Evolutionary conservation across 2,329 filamentous ascomycete species (phyloP).

Genomic region (Nigrograna mackinnonii): DNA sequence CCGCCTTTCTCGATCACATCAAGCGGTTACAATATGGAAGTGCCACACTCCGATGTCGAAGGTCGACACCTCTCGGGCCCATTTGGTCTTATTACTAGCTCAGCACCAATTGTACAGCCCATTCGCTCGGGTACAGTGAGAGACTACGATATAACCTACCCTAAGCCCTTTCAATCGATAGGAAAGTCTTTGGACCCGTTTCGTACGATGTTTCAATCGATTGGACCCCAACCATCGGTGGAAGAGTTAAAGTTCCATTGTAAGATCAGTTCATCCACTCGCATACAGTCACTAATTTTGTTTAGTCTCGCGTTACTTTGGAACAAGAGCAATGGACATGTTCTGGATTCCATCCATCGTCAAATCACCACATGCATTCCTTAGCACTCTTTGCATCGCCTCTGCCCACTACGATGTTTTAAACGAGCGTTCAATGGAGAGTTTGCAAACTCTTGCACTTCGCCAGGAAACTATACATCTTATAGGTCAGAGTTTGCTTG

Average conservation of each 20-base stretch:
- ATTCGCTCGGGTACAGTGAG: slow-evolving; percentile 13
- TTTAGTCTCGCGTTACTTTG: slow-evolving; percentile 31
- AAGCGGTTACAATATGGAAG: slow-evolving; percentile 6
- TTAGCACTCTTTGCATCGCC: slow-evolving; percentile 41
- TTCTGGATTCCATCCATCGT: slow-evolving; percentile 40
- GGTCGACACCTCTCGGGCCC: no score
- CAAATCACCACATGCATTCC: slow-evolving; percentile 35
- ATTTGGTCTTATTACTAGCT: slow-evolving; percentile 16
- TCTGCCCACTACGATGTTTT: slow-evolving; percentile 37
- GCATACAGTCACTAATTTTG: slow-evolving; percentile 1
- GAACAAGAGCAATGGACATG: slow-evolving; percentile 33
- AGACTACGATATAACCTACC: slow-evolving; percentile 19
- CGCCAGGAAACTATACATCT: slow-evolving; percentile 39
- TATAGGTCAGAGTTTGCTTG: slow-evolving; percentile 27
- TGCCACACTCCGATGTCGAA: no score
- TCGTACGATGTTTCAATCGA: slow-evolving; percentile 35
- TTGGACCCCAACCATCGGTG: slow-evolving; percentile 29
- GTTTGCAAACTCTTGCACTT: slow-evolving; percentile 32
- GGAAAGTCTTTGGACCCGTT: slow-evolving; percentile 40
- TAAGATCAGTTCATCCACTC: slow-evolving; percentile 7
- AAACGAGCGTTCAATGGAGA: slow-evolving; percentile 24
- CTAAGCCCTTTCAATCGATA: slow-evolving; percentile 26
- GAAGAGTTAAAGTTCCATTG: slow-evolving; percentile 39
- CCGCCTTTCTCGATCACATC: slow-evolving; percentile 2
- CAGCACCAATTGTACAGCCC: slow-evolving; percentile 25